Evolutionary conservation across 352 stramenopile species (phyloP).

Genomic region (Blastocystis sp.): DNA sequence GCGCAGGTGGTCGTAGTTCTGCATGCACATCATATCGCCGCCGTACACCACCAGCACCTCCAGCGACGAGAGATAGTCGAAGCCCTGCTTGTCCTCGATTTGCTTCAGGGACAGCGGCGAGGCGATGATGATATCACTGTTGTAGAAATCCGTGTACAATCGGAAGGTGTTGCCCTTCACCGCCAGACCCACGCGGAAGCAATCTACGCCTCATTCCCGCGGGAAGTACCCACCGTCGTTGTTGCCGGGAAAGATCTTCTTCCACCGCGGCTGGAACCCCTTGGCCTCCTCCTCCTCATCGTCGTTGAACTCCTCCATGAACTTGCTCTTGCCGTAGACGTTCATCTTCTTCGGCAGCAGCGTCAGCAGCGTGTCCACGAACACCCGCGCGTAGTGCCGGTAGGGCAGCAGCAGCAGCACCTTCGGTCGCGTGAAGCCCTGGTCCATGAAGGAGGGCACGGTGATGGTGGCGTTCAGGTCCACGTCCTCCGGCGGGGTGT

Average conservation of each 20-base stretch:
- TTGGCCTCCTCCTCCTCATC: not conserved
- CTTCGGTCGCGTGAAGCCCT: slow-evolving; percentile 67
- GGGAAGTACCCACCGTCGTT: slow-evolving; percentile 33
- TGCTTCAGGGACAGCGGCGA: slow-evolving; percentile 54
- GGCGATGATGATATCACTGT: slow-evolving; percentile 69
- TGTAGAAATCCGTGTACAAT: slow-evolving; percentile 70
- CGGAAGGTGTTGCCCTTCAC: not conserved
- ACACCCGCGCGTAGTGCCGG: slow-evolving; percentile 30
- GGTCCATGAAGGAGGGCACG: slow-evolving; percentile 57
- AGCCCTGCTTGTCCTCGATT: slow-evolving; percentile 36
- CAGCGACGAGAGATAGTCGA: slow-evolving; percentile 63
- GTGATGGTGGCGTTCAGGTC: slow-evolving; percentile 34
- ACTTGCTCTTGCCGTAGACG: slow-evolving; percentile 53
- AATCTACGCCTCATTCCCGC: slow-evolving; percentile 5
- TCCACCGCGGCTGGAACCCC: slow-evolving; percentile 20
- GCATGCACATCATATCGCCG: slow-evolving; percentile 66
- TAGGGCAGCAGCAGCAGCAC: slow-evolving; percentile 62
- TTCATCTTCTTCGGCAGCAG: slow-evolving; percentile 60
- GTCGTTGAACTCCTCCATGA: slow-evolving; percentile 60
- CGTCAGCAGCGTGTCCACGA: slow-evolving; percentile 43
- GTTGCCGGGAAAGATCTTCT: slow-evolving; percentile 52
- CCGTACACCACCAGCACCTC: slow-evolving; percentile 57
- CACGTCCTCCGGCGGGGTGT: not conserved
- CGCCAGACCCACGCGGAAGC: slow-evolving; percentile 65
- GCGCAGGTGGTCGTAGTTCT: slow-evolving; percentile 64